phyloP scores from a whole-genome alignment of 2,329 filamentous ascomycete species.

The Colletotrichum sp. region DNA sequence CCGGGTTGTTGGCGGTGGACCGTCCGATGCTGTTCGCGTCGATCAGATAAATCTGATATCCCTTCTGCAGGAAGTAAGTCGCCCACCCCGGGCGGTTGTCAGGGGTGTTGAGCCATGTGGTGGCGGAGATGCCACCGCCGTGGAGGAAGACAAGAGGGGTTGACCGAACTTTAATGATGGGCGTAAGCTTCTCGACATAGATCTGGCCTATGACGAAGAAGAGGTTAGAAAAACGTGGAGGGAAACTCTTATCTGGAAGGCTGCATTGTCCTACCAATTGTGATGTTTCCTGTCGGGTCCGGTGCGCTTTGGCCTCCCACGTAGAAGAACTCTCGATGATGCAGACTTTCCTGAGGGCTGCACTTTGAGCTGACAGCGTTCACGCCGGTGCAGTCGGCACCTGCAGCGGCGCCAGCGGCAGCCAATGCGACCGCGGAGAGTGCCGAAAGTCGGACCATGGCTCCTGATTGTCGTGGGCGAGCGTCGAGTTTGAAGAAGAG shows the following conservation, averaged over 20 bases:
- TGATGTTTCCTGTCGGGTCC: constrained; percentile 25
- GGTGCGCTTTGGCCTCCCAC: constrained; percentile 31
- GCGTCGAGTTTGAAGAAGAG: background rate
- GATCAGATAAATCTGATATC: constrained; percentile 45
- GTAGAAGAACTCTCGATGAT: constrained; percentile 31
- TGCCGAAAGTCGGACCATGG: background rate
- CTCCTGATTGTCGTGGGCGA: background rate
- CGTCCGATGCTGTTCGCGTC: constrained; percentile 40
- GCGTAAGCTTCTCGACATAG: constrained; percentile 37
- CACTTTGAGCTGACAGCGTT: constrained; percentile 13
- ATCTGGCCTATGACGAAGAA: constrained; percentile 27
- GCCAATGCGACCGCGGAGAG: background rate
- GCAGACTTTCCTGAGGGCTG: constrained; percentile 4
- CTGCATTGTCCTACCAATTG: background rate
- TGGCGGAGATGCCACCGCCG: constrained; percentile 33
- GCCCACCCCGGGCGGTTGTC: constrained; percentile 46
- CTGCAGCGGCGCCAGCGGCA: background rate
- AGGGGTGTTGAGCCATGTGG: constrained; percentile 42
- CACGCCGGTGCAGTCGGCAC: background rate
- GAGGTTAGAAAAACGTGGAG: background rate
- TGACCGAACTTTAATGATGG: constrained; percentile 22
- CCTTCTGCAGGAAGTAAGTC: constrained; percentile 42
- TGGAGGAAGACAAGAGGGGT: constrained; percentile 37
- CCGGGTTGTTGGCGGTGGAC: constrained; percentile 33
- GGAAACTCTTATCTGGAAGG: background rate